phyloP scores from a whole-genome alignment of 768 basidiomycete genomes.

The Mycena albidolilacea region DNA sequence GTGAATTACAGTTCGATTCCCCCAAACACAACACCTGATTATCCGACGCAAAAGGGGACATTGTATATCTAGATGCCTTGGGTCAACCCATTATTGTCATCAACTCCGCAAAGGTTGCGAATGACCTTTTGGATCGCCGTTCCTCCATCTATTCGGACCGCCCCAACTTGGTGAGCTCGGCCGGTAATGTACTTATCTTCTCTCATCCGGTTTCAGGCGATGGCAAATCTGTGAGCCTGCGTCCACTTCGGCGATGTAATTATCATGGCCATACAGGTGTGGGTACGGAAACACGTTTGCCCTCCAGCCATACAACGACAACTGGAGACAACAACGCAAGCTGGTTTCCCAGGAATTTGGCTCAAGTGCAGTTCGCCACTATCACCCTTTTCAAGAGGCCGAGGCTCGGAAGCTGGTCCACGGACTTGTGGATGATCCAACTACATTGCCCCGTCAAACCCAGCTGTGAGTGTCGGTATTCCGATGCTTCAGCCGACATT shows the following conservation, averaged over 20 bases:
- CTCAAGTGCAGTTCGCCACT: background rate
- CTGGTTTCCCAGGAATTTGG: slow-evolving; percentile 39
- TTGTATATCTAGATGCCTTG: background rate
- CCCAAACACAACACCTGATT: background rate
- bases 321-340: slow-evolving; percentile 54
- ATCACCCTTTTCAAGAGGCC: slow-evolving; percentile 3
- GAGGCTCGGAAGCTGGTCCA: slow-evolving; percentile 8
- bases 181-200: background rate
- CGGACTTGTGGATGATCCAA: background rate
- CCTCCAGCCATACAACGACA: slow-evolving; percentile 56
- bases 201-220: background rate
- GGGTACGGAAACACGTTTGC: slow-evolving; percentile 53
- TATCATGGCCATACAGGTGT: background rate
- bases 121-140: background rate
- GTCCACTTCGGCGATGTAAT: background rate
- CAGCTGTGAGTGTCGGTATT: background rate
- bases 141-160: background rate
- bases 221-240: background rate
- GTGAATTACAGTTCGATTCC: background rate
- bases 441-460: background rate
- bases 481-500: background rate
- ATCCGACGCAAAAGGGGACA: background rate
- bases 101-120: background rate
- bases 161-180: background rate
- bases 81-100: background rate